phyloP scores from a whole-genome alignment of 2,329 filamentous ascomycete species.

The Pseudogymnoascus pannorum region DNA sequence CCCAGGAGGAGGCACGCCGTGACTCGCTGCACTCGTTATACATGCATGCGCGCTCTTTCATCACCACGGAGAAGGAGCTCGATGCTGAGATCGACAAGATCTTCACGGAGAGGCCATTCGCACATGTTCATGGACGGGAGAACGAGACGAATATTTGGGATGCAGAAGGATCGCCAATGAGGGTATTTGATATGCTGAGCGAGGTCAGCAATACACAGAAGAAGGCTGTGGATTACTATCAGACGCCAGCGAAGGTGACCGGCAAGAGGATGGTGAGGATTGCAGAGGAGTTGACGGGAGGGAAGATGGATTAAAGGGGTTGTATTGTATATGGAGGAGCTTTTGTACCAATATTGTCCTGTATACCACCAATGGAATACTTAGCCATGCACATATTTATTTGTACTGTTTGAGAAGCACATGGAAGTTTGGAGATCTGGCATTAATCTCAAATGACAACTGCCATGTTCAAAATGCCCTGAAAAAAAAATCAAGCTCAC shows the following conservation, averaged over 20 bases:
- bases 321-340: constrained; percentile 2
- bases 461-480: not conserved
- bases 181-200: constrained; percentile 40
- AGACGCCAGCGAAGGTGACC: constrained; percentile 31
- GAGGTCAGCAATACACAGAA: constrained; percentile 26
- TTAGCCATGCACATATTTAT: not conserved
- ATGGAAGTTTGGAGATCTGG: not conserved
- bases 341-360: constrained; percentile 4
- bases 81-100: constrained; percentile 63
- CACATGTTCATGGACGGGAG: not conserved
- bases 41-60: constrained; percentile 80
- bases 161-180: constrained; percentile 32
- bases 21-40: constrained; percentile 81
- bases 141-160: constrained; percentile 26
- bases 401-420: not conserved
- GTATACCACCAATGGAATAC: constrained; percentile 8
- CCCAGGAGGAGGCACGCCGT: constrained; percentile 52
- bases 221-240: constrained; percentile 29
- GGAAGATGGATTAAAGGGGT: constrained; percentile 42
- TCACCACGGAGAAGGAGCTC: constrained; percentile 73
- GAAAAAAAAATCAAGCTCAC: not conserved
- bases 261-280: constrained; percentile 55
- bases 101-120: constrained; percentile 51
- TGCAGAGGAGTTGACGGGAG: constrained; percentile 60
- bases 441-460: not conserved